phyloP scores from a whole-genome alignment of 768 basidiomycete species.

The Serpula lacrymans region DNA sequence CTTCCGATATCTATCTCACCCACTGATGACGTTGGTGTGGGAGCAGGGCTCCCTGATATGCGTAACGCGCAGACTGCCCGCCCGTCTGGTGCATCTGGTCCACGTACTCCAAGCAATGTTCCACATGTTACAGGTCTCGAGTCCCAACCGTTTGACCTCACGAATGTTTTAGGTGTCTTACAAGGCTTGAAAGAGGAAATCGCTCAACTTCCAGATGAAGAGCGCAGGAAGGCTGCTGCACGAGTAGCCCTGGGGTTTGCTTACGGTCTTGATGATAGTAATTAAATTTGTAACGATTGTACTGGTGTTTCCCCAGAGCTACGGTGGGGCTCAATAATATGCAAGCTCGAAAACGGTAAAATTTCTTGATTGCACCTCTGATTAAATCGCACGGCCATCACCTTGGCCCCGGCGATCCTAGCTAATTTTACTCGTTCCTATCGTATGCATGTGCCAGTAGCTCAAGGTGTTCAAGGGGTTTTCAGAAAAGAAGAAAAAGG shows the following conservation, averaged over 20 bases:
- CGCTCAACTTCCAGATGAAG: slow-evolving; percentile 56
- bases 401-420: too few relatives aligned
- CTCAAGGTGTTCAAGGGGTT: too few relatives aligned
- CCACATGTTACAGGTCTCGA: slow-evolving; percentile 35
- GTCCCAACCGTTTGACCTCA: slow-evolving; percentile 63
- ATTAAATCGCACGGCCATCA: too few relatives aligned
- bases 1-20: slow-evolving; percentile 15
- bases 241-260: slow-evolving; percentile 69
- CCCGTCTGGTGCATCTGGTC: slow-evolving; percentile 2
- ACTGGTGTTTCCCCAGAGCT: too few relatives aligned
- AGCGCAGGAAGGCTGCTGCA: slow-evolving; percentile 66
- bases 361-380: too few relatives aligned
- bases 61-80: slow-evolving; percentile 3
- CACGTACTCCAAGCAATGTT: background rate
- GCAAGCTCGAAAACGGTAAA: too few relatives aligned
- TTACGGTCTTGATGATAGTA: slow-evolving; percentile 47
- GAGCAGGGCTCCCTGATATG: background rate
- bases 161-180: slow-evolving; percentile 54
- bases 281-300: background rate
- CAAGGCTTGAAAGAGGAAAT: slow-evolving; percentile 77
- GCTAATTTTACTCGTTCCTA: too few relatives aligned
- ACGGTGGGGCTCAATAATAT: too few relatives aligned
- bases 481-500: too few relatives aligned
- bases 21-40: slow-evolving; percentile 11
- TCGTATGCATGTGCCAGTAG: too few relatives aligned